These are phyloP conservation scores for Aphanocladium album DNA, from an alignment of 2,329 filamentous ascomycete species.

Conservation along the genomic window DNA sequence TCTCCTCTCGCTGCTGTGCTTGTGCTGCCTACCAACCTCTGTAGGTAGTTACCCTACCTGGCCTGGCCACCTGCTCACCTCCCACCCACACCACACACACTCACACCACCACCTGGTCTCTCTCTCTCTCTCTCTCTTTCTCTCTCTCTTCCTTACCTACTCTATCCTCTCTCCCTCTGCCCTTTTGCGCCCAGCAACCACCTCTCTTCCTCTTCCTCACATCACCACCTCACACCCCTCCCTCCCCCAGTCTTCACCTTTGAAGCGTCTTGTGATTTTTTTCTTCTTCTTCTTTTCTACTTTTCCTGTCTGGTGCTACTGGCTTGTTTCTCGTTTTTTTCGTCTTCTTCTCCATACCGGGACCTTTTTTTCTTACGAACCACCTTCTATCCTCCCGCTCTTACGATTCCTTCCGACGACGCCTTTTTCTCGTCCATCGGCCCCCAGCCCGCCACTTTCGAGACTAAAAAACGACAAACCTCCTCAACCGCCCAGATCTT, in stretches of 20 bases:
- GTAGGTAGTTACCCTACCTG: not conserved
- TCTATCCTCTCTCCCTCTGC: not conserved
- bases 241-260: not conserved
- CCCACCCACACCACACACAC: not conserved
- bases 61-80: not conserved
- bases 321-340: not conserved
- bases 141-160: not conserved
- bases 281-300: conserved; percentile 10
- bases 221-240: conserved; percentile 11
- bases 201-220: conserved; percentile 8
- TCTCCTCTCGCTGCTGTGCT: not conserved
- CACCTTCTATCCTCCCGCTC: not conserved
- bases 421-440: conserved; percentile 5
- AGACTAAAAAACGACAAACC: not conserved
- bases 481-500: not conserved
- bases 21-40: too few species aligned
- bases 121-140: not conserved
- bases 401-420: conserved; percentile 1
- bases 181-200: not conserved
- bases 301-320: not conserved
- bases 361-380: not conserved
- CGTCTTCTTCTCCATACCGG: not conserved
- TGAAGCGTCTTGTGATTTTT: conserved; percentile 3
- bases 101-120: not conserved
- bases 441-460: conserved; percentile 6